A percentile compares a stretch with the other conserved stretches of the same genome.
Conservation (phyloP, 2,329 filamentous ascomycete genomes). For the Plectosphaerella plurivora region DNA sequence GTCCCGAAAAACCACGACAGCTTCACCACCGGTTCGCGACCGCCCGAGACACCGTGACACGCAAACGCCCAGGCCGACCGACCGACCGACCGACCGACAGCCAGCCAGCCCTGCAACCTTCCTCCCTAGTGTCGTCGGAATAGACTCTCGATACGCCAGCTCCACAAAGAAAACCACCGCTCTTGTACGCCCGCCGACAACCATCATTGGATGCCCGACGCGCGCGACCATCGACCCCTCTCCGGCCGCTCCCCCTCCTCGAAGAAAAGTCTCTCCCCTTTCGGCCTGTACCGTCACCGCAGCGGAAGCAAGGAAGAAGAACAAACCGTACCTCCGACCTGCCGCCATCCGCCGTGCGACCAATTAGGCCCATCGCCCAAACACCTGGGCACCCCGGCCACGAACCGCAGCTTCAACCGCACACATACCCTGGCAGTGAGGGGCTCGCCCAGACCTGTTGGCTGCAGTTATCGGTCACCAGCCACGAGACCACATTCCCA, state of each 20-base stretch:
- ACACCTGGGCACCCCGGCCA: too few species aligned
- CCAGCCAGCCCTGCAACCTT: too few species aligned
- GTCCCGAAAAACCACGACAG: background rate
- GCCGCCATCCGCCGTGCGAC: too few species aligned
- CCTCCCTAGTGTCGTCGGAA: background rate
- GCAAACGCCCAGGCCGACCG: background rate
- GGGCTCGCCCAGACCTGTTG: slow-evolving; percentile 5
- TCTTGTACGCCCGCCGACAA: background rate
- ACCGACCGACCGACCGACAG: background rate
- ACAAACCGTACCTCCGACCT: too few species aligned
- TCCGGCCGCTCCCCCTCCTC: too few species aligned
- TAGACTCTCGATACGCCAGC: background rate
- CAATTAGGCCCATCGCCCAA: too few species aligned
- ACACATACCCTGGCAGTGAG: slow-evolving; percentile 8
- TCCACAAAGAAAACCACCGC: background rate
- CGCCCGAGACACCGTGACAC: too few species aligned
- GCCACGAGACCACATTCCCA: background rate
- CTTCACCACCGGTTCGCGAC: background rate
- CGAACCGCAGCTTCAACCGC: too few species aligned
- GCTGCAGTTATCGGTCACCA: slow-evolving; percentile 9
- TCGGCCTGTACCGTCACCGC: too few species aligned
- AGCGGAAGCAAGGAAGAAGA: too few species aligned
- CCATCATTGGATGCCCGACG: background rate
- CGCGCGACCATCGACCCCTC: background rate
- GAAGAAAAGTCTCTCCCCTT: too few species aligned